Conservation (phyloP, 1,139 yeast species). For the Taphrina betulina region DNA sequence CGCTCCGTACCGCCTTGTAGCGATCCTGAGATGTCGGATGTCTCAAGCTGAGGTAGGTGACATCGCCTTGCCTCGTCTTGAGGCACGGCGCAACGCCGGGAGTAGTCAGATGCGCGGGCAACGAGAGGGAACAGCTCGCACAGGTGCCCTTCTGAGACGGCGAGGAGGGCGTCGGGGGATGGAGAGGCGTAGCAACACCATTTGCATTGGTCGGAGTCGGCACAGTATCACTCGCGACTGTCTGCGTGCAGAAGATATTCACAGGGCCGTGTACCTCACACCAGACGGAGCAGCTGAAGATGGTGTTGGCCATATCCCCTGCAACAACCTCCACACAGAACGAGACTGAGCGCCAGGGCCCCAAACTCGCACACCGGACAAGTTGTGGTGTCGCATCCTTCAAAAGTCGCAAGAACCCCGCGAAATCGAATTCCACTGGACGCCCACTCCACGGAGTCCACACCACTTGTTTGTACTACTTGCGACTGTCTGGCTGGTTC, state of each 20-base stretch:
- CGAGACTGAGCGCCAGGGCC: too few species aligned
- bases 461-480: too few species aligned
- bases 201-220: conserved; percentile 41
- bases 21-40: conserved; percentile 60
- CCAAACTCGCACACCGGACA: too few species aligned
- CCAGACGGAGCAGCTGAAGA: conserved; percentile 31
- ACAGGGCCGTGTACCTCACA: conserved; percentile 88
- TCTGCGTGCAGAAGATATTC: conserved; percentile 70
- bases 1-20: conserved; percentile 57
- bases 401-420: too few species aligned
- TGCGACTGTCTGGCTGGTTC: too few species aligned
- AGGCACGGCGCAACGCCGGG: conserved; percentile 41
- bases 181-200: not conserved
- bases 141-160: conserved; percentile 40
- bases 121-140: conserved; percentile 40
- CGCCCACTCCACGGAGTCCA: too few species aligned
- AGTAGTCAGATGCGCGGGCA: conserved; percentile 40
- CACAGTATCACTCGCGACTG: conserved; percentile 39
- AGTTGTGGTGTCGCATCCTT: too few species aligned
- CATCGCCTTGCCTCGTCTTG: conserved; percentile 13
- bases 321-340: too few species aligned
- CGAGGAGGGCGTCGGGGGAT: conserved; percentile 40
- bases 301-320: conserved; percentile 19
- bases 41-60: conserved; percentile 43
- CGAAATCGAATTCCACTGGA: too few species aligned